Evolutionary conservation across 140 eudicot species (phyloP).

Genomic region (Cichorium intybus): DNA sequence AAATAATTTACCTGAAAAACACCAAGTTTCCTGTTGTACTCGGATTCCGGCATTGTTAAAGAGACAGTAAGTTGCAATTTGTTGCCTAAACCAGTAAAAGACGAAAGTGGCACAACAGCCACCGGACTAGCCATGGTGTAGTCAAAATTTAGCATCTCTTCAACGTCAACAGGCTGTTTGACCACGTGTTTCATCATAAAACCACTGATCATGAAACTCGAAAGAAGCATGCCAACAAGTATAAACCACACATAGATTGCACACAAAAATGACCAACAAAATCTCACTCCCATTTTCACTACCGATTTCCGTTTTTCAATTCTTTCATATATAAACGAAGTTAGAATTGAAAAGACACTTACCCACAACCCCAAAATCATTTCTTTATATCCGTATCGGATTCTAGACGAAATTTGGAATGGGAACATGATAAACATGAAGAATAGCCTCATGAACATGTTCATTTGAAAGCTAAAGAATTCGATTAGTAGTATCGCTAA

Average conservation of each 20-base stretch:
- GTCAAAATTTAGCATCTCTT: conserved; percentile 38
- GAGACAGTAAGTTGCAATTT: conserved; percentile 42
- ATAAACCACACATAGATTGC: conserved; percentile 28
- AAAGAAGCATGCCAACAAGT: conserved; percentile 34
- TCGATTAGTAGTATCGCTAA: conserved; percentile 6
- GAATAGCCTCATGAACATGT: conserved; percentile 25
- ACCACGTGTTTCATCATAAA: conserved; percentile 27
- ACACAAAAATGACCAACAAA: conserved; percentile 36
- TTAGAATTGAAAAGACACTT: not conserved
- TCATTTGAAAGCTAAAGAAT: conserved; percentile 31
- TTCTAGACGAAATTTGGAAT: conserved; percentile 8
- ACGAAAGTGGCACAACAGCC: conserved; percentile 38
- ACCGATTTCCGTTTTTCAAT: conserved; percentile 10
- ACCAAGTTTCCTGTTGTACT: conserved; percentile 52
- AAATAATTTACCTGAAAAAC: conserved; percentile 46
- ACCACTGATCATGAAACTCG: conserved; percentile 34
- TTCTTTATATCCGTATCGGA: too few relatives aligned
- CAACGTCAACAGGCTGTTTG: conserved; percentile 31
- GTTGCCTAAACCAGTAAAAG: conserved; percentile 22
- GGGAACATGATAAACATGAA: conserved; percentile 22
- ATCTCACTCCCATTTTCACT: conserved; percentile 23
- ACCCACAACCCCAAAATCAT: too few relatives aligned
- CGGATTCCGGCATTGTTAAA: conserved; percentile 47
- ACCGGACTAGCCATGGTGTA: conserved; percentile 49
- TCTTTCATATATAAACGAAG: not conserved